Conservation (phyloP, 2,329 filamentous ascomycete genomes). For the Ophiostoma ulmi region DNA sequence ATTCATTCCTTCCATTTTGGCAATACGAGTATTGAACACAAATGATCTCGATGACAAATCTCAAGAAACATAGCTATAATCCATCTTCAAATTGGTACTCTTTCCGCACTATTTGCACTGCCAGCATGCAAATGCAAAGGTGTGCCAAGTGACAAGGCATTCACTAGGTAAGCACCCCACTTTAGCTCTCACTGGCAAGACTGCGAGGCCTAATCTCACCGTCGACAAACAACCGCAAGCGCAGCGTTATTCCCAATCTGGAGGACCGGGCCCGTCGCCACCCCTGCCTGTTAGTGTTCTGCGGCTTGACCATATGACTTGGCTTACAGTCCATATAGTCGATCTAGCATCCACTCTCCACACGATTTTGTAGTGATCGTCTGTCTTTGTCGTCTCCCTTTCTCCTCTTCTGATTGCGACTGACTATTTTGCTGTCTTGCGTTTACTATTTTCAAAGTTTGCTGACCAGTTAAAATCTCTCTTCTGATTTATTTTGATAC, state of each 20-base stretch:
- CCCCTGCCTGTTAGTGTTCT: background rate
- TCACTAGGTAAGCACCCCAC: background rate
- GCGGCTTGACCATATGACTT: background rate
- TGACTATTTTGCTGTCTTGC: background rate
- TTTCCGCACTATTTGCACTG: background rate
- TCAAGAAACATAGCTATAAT: background rate
- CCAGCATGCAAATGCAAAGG: background rate
- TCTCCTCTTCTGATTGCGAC: slow-evolving; percentile 10
- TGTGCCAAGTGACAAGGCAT: slow-evolving; percentile 3
- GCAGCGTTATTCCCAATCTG: background rate
- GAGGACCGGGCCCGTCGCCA: background rate
- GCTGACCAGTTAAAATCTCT: background rate
- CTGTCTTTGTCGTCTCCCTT: background rate
- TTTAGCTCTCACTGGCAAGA: background rate
- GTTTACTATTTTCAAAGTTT: background rate
- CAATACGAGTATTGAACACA: background rate
- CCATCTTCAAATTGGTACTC: background rate
- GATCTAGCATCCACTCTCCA: background rate
- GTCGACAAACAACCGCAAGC: background rate
- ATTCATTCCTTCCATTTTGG: background rate
- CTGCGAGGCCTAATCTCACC: background rate
- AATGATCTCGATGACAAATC: background rate
- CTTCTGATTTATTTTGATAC: background rate
- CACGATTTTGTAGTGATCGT: background rate
- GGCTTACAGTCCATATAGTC: slow-evolving; percentile 4